Percentiles rank a stretch among this genome's conserved stretches.
These are phyloP conservation scores for Nakaseomyces bracarensis DNA, from an alignment of 1,139 yeast genomes.

Conservation along the genomic window DNA sequence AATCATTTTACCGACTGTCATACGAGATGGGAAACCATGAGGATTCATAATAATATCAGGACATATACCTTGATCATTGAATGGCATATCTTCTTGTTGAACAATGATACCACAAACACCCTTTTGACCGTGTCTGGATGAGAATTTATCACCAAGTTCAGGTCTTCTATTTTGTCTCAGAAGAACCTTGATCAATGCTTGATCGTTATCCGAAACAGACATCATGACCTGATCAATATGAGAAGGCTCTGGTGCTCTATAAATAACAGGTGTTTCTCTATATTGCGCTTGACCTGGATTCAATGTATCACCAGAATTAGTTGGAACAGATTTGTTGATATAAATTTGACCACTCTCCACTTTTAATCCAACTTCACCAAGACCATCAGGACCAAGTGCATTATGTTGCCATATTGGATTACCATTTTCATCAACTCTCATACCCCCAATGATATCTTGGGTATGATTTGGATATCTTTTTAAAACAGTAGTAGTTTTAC, in stretches of 20 bases:
- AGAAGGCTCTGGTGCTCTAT: slow-evolving; percentile 92
- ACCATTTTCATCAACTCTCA: slow-evolving; percentile 75
- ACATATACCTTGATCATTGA: slow-evolving; percentile 77
- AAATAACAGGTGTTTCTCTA: slow-evolving; percentile 84
- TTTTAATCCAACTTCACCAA: slow-evolving; percentile 91
- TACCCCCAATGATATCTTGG: slow-evolving; percentile 82
- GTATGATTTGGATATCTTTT: slow-evolving; percentile 92
- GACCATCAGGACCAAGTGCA: slow-evolving; percentile 87
- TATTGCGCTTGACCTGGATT: slow-evolving; percentile 47
- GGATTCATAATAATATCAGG: slow-evolving; percentile 99
- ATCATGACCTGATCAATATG: slow-evolving; percentile 96
- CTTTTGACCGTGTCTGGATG: slow-evolving; percentile 96
- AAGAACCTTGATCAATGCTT: slow-evolving; percentile 84
- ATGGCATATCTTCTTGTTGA: slow-evolving; percentile 93
- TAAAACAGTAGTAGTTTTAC: slow-evolving; percentile 81
- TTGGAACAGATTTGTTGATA: slow-evolving; percentile 87
- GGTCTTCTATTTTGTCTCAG: slow-evolving; percentile 96
- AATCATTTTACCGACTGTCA: slow-evolving; percentile 99
- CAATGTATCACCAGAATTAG: slow-evolving; percentile 62
- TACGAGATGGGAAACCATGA: slow-evolving; percentile 98
- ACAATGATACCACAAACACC: slow-evolving; percentile 99
- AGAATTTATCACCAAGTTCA: slow-evolving; percentile 93
- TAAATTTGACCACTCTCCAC: slow-evolving; percentile 90
- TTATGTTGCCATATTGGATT: slow-evolving; percentile 80
- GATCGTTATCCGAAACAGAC: slow-evolving; percentile 92